A percentile compares a stretch with the other conserved stretches of the same genome.
These are phyloP conservation scores for Hemileccinum rubropunctum DNA, from an alignment of 768 basidiomycete genomes.

Conservation along the genomic window DNA sequence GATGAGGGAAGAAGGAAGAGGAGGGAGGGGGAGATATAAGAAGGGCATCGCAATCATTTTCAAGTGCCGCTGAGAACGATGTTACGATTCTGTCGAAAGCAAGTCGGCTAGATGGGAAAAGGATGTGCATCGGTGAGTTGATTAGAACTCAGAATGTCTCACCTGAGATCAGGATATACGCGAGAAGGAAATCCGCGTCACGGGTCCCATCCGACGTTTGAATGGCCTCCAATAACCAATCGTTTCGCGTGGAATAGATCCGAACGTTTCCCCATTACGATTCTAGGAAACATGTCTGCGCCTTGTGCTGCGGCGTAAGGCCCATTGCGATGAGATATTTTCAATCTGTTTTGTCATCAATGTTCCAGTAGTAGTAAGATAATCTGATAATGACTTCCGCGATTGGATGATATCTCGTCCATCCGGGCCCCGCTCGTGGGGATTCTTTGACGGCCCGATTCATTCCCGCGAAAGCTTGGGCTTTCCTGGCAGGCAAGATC, in stretches of 20 bases:
- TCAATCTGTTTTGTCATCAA: no score
- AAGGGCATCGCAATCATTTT: slow-evolving; percentile 12
- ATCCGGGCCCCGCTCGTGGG: slow-evolving; percentile 1
- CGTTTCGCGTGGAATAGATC: neutral
- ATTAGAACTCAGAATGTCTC: slow-evolving; percentile 11
- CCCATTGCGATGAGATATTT: no score
- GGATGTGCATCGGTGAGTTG: neutral
- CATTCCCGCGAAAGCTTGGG: slow-evolving; percentile 18
- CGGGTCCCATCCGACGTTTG: no score
- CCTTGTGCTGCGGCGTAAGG: neutral
- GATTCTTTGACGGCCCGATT: slow-evolving; percentile 11
- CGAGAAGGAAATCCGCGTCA: no score
- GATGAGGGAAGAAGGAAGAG: slow-evolving; percentile 1
- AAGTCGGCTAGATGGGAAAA: slow-evolving; percentile 8
- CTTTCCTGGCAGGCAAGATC: no score
- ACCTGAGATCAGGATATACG: slow-evolving; percentile 2
- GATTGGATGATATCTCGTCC: neutral
- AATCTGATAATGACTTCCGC: no score
- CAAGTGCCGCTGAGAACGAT: slow-evolving; percentile 26
- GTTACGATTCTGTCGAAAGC: slow-evolving; percentile 9
- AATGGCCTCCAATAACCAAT: neutral
- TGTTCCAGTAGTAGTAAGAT: no score
- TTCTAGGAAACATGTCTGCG: no score
- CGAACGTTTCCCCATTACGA: neutral
- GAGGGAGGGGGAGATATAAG: slow-evolving; percentile 8